Percentiles rank a stretch among this genome's conserved stretches.
Evolutionary conservation across 768 basidiomycete genomes (phyloP).

Genomic region (Obba rivulosa): DNA sequence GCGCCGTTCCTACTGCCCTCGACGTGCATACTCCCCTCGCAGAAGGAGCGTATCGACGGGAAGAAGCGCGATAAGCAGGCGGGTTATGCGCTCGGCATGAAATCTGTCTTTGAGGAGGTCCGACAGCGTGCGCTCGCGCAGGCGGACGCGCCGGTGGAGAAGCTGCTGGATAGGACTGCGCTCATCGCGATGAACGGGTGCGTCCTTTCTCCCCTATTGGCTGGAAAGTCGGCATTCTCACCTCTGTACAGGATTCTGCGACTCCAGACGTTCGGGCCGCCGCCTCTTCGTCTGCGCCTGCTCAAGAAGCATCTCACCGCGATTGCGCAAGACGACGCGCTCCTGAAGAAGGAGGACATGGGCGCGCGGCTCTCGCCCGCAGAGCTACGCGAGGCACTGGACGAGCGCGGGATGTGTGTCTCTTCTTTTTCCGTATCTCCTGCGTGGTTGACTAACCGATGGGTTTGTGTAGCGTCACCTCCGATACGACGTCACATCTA

Average conservation of each 20-base stretch:
- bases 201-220: conserved; percentile 19
- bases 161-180: conserved; percentile 22
- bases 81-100: conserved; percentile 13
- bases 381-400: conserved; percentile 60
- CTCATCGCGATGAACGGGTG: conserved; percentile 52
- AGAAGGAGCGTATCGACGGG: conserved; percentile 58
- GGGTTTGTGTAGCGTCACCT: neutral
- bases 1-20: conserved; percentile 83
- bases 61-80: conserved; percentile 43
- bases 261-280: conserved; percentile 34
- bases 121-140: conserved; percentile 9
- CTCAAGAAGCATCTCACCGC: conserved; percentile 32
- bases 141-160: conserved; percentile 31
- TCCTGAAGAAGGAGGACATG: conserved; percentile 47
- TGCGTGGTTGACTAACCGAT: neutral
- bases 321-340: conserved; percentile 56
- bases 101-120: conserved; percentile 16
- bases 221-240: conserved; percentile 3
- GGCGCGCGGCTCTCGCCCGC: conserved; percentile 40
- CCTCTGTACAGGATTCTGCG: conserved; percentile 30
- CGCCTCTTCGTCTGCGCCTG: conserved; percentile 26
- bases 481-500: conserved; percentile 22
- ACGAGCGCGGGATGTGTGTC: conserved; percentile 76
- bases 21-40: conserved; percentile 80
- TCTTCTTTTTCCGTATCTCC: neutral